Evolutionary conservation across 23 red algal species (phyloP).

Genomic region (Gracilaria vermiculophylla): DNA sequence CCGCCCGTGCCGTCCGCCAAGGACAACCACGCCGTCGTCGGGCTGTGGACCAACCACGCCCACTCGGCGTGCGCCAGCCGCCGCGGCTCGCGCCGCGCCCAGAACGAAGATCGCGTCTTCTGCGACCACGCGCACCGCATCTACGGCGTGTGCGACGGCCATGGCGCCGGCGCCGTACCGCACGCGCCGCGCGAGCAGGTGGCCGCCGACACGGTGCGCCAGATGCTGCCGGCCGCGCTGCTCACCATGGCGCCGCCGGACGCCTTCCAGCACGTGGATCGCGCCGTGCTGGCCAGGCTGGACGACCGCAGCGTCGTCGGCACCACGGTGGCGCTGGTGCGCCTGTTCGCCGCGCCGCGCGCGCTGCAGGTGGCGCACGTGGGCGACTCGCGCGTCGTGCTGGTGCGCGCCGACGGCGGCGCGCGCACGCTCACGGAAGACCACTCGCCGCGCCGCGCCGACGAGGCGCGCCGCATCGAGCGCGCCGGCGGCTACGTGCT

Average conservation of each 20-base stretch:
- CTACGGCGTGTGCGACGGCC: conserved; percentile 54
- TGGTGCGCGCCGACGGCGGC: conserved; percentile 3
- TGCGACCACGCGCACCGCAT: background rate
- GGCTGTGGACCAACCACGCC: background rate
- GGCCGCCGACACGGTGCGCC: background rate
- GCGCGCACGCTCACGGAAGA: conserved; percentile 35
- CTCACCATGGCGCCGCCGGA: background rate
- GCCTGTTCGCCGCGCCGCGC: background rate
- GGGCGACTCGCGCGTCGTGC: conserved; percentile 68
- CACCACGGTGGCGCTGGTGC: conserved; percentile 39
- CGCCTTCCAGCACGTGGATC: conserved; percentile 12
- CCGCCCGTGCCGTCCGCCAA: background rate
- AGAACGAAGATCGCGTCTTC: conserved; percentile 46
- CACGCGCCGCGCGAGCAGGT: background rate
- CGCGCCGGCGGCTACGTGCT: conserved; percentile 65
- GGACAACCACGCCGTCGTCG: background rate
- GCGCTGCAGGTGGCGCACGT: conserved; percentile 64
- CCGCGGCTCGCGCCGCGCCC: background rate
- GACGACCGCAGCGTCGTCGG: background rate
- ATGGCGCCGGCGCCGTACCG: background rate
- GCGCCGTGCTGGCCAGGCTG: background rate
- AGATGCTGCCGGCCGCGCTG: background rate
- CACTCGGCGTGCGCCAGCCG: conserved; percentile 19
- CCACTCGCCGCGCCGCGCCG: conserved; percentile 31
- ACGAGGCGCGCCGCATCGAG: conserved; percentile 66